Evolutionary conservation across 768 basidiomycete species (phyloP).

Genomic region (Leccinum ochraceum): DNA sequence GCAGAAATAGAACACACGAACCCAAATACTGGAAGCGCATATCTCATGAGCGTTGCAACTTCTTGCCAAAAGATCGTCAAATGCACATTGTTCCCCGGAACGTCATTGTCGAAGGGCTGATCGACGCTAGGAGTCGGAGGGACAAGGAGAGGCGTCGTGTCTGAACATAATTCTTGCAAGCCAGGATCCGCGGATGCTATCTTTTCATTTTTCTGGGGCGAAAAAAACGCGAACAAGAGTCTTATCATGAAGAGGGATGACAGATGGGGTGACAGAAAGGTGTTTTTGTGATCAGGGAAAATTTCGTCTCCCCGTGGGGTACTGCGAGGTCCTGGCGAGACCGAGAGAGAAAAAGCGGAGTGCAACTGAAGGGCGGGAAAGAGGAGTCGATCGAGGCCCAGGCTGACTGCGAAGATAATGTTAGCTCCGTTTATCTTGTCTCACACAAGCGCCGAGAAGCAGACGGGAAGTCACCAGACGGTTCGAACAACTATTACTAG

Average conservation of each 20-base stretch:
- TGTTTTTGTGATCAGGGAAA: slow-evolving; percentile 2
- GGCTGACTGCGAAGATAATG: background rate
- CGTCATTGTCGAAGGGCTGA: slow-evolving; percentile 32
- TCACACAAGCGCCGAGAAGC: background rate
- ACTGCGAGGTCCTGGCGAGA: slow-evolving; percentile 30
- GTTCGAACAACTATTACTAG: background rate
- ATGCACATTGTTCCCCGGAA: slow-evolving; percentile 24
- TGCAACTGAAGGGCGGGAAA: background rate
- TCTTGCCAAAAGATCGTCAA: slow-evolving; percentile 8
- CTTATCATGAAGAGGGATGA: slow-evolving; percentile 5
- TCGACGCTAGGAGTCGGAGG: slow-evolving; percentile 54
- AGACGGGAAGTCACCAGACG: background rate
- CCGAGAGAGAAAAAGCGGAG: slow-evolving; percentile 34
- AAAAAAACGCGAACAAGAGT: slow-evolving; percentile 5
- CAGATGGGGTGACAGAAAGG: background rate
- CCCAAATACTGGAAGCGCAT: slow-evolving; percentile 76
- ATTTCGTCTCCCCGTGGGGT: slow-evolving; percentile 8
- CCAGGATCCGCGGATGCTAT: slow-evolving; percentile 1
- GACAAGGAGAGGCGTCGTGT: slow-evolving; percentile 59
- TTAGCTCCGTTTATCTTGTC: background rate
- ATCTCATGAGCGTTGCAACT: slow-evolving; percentile 53
- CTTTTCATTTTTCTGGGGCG: background rate
- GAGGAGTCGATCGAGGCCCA: background rate
- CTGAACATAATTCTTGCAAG: slow-evolving; percentile 27
- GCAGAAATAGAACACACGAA: slow-evolving; percentile 35